These are phyloP conservation scores for Fistulinella prunicolor DNA, from an alignment of 768 basidiomycete species.

Conservation along the genomic window DNA sequence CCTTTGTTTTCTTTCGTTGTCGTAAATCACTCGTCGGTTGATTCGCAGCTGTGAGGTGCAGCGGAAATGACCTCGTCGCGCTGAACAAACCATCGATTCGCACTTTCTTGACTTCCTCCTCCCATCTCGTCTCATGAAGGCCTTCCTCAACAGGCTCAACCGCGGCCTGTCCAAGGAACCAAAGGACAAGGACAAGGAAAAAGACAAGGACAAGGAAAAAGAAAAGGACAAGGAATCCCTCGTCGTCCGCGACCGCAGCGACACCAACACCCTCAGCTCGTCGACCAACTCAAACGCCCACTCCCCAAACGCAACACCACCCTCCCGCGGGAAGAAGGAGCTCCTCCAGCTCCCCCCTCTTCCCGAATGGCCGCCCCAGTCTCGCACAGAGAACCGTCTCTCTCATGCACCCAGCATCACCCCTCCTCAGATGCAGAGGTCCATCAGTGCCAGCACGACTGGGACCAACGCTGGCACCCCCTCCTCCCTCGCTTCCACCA, in stretches of 20 bases:
- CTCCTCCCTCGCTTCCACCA: slow-evolving; percentile 53
- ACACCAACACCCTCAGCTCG: slow-evolving; percentile 32
- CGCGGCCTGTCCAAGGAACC: slow-evolving; percentile 49
- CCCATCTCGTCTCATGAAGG: slow-evolving; percentile 70
- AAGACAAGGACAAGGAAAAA: slow-evolving; percentile 20
- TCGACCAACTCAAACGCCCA: slow-evolving; percentile 21
- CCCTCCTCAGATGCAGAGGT: slow-evolving; percentile 28
- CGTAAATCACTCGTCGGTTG: too few species aligned
- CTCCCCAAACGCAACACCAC: slow-evolving; percentile 24
- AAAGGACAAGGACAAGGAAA: slow-evolving; percentile 53
- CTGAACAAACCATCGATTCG: slow-evolving; percentile 10
- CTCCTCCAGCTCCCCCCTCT: slow-evolving; percentile 58
- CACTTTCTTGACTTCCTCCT: neutral
- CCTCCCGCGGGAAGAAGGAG: slow-evolving; percentile 53
- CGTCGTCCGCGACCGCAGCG: slow-evolving; percentile 30
- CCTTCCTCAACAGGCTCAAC: slow-evolving; percentile 76
- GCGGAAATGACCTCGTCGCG: slow-evolving; percentile 25
- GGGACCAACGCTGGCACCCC: too few species aligned
- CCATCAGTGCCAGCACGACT: too few species aligned
- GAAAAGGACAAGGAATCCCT: slow-evolving; percentile 31
- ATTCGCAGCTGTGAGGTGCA: neutral
- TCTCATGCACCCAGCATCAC: slow-evolving; percentile 11
- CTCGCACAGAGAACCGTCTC: slow-evolving; percentile 22
- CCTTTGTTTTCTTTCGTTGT: neutral
- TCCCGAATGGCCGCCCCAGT: slow-evolving; percentile 55